These are phyloP conservation scores for Aspergillus sp. DNA, from an alignment of 2,329 filamentous ascomycete genomes.

Conservation along the genomic window DNA sequence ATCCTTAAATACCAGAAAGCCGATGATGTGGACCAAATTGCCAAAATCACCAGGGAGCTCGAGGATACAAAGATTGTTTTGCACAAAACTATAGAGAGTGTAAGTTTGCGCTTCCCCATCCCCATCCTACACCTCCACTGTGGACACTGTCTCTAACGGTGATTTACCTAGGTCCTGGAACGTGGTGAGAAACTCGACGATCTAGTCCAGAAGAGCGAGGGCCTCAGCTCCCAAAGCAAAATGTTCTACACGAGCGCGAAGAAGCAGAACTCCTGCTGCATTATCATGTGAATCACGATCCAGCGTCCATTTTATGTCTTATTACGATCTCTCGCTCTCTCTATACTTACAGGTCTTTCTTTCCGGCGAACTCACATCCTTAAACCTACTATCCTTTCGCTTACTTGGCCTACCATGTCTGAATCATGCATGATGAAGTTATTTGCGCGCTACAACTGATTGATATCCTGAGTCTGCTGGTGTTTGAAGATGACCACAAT, in stretches of 20 bases:
- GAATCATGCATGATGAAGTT: constrained; percentile 4
- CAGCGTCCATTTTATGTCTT: not conserved
- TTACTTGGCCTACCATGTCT: not conserved
- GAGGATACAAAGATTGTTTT: constrained; percentile 97
- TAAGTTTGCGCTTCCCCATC: not conserved
- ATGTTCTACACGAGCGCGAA: constrained; percentile 88
- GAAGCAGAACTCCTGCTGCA: constrained; percentile 77
- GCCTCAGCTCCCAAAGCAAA: constrained; percentile 87
- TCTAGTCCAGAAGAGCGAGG: constrained; percentile 89
- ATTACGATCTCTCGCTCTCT: constrained; percentile 1
- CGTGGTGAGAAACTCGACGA: constrained; percentile 96
- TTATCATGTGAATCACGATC: constrained; percentile 56
- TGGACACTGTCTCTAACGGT: not conserved
- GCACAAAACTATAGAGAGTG: constrained; percentile 85
- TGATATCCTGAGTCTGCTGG: constrained; percentile 1
- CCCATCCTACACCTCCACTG: too few relatives aligned
- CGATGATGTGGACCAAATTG: constrained; percentile 82
- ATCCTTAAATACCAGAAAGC: constrained; percentile 80
- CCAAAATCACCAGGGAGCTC: constrained; percentile 94
- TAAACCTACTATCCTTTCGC: not conserved
- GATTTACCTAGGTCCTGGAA: constrained; percentile 56
- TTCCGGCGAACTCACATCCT: not conserved
- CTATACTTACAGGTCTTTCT: not conserved
- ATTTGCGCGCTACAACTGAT: not conserved
- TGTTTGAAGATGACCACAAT: not conserved